Base-by-base conservation (phyloP, 805 yeast genomes). In the Kregervanrija delftensis region DNA sequence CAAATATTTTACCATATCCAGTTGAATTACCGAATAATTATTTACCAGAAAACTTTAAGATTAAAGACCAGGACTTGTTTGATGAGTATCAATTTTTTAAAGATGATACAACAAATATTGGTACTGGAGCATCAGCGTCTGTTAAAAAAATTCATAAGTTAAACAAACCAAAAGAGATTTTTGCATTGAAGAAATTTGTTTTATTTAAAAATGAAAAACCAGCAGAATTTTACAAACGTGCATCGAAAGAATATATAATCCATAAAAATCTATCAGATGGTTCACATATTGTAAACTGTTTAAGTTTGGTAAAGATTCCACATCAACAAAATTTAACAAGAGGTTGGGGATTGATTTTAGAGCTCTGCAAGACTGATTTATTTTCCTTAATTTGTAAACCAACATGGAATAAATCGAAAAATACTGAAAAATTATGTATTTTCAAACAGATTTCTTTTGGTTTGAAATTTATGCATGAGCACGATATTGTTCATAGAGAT, bases 401-500 rank as follows among this genome's bases (percentile, higher is more conserved):
- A 2, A 81, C 81, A 14, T 85, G 89, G 87, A 72, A 72, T 53
- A 53, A 73, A 35, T 51, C 71, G 1, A 69, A 76, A 11, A 48
- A 74, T 2, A 58, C 52, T 30, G 90, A 84, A 56, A 78, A 77
- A 50, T 73, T 69, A 51, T 84, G 91, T 59, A 52, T 83, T n/a
- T 85, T 85, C 63, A 85, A 84, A 60, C 95, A 85, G 59, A 68
- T 83, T 35, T 73, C 77, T 2, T 71, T 72, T 51, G 95, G 88
- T 8, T 57, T 85, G 30, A 77, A 74, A 51, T 83, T 68, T 52
- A 69, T 91, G 49, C 99, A 91, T 61, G 69, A 73, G 35, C 68
- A 73, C 53, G 79, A 90, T 65, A 85, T 91, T 56, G 96, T 90
- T 14, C 98, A 91, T 63, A 75, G 98, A 47, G 99, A 91, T 63